Conservation (phyloP, 2,329 filamentous ascomycete genomes). For the Aspergillus fumigatiaffinis region DNA sequence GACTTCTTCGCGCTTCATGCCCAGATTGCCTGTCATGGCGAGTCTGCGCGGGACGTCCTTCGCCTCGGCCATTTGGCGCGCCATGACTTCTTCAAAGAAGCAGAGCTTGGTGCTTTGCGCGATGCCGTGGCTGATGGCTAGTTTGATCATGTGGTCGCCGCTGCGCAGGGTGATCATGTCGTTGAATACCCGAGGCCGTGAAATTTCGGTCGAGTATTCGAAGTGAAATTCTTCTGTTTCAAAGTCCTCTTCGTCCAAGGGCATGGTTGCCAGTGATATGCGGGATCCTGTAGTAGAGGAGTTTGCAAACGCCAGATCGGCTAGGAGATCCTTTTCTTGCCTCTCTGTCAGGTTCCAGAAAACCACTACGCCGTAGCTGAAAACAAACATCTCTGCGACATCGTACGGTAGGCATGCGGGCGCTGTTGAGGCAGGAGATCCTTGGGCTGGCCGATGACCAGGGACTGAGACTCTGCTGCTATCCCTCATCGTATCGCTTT, state of each 20-base stretch:
- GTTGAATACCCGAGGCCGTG: conserved; percentile 89
- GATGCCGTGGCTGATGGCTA: conserved; percentile 95
- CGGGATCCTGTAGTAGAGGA: conserved; percentile 37
- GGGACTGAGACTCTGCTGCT: conserved; percentile 12
- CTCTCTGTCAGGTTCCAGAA: conserved; percentile 98
- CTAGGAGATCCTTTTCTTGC: conserved; percentile 94
- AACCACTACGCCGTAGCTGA: conserved; percentile 93
- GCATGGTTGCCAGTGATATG: conserved; percentile 68
- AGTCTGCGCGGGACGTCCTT: conserved; percentile 87
- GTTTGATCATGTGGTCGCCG: conserved; percentile 97
- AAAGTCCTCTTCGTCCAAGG: conserved; percentile 82
- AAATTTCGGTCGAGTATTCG: conserved; percentile 83
- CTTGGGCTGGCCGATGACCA: conserved; percentile 34
- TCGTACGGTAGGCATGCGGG: conserved; percentile 65
- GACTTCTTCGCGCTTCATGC: conserved; percentile 88
- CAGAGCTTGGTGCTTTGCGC: conserved; percentile 95
- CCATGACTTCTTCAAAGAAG: conserved; percentile 95
- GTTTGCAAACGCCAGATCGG: conserved; percentile 81
- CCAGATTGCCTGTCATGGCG: conserved; percentile 82
- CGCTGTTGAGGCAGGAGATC: conserved; percentile 47
- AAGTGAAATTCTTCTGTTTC: conserved; percentile 99
- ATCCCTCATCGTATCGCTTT: conserved; percentile 11
- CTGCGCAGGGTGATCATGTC: conserved; percentile 98
- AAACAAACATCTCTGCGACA: conserved; percentile 92
- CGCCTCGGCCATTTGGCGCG: conserved; percentile 85